Evolutionary conservation across 1,284 basidiomycete species (phyloP).

Genomic region (Testicularia cyperi): DNA sequence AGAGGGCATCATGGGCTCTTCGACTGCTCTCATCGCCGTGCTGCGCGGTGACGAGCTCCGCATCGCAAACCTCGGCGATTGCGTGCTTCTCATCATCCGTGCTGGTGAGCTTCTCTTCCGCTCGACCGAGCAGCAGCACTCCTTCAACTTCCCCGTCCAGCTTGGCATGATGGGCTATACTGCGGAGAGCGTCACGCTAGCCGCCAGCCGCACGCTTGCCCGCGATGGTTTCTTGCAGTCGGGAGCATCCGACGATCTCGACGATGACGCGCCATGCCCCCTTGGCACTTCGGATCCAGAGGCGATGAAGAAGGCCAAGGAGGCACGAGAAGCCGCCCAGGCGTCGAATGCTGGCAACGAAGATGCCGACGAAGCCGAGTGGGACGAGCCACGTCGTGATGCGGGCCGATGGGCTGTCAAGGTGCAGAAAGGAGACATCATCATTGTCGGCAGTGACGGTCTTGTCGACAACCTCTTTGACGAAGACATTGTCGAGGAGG

Average conservation of each 20-base stretch:
- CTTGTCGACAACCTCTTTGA: constrained; percentile 93
- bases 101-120: constrained; percentile 79
- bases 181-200: constrained; percentile 67
- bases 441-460: constrained; percentile 86
- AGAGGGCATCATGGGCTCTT: constrained; percentile 65
- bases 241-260: constrained; percentile 39
- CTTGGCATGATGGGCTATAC: constrained; percentile 74
- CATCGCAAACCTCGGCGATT: constrained; percentile 90
- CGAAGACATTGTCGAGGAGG: constrained; percentile 87
- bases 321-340: constrained; percentile 11
- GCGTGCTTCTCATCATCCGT: constrained; percentile 76
- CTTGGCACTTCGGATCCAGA: constrained; percentile 26
- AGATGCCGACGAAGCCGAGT: constrained; percentile 37
- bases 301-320: constrained; percentile 29
- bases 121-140: constrained; percentile 91
- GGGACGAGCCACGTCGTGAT: constrained; percentile 62
- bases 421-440: constrained; percentile 80
- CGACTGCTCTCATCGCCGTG: constrained; percentile 66
- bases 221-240: constrained; percentile 42
- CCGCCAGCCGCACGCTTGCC: constrained; percentile 40
- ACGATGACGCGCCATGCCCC: constrained; percentile 40
- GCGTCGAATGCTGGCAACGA: constrained; percentile 1
- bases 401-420: constrained; percentile 74
- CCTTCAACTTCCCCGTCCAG: constrained; percentile 89
- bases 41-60: constrained; percentile 74